A percentile compares a stretch with the other conserved stretches of the same genome.
Conservation (phyloP, 108 stramenopile genomes). For the Nitzschia inconspicua region DNA sequence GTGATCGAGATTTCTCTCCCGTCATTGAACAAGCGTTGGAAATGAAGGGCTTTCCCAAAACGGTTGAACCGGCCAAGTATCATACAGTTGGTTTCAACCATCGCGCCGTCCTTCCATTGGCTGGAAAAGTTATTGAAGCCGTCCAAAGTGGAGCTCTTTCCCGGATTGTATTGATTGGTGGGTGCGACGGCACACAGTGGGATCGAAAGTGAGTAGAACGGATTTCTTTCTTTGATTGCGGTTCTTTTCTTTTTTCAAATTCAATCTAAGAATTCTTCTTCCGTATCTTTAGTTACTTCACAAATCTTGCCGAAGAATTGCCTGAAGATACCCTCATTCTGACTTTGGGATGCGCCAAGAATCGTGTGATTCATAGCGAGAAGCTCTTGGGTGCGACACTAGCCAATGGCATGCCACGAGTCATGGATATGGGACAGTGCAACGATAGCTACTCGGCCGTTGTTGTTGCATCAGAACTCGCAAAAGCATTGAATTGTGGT, state of each 20-base stretch:
- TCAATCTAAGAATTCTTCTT: not conserved
- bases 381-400: conserved; percentile 49
- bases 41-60: conserved; percentile 61
- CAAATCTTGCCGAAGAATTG: conserved; percentile 65
- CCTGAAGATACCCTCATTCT: conserved; percentile 70
- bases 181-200: conserved; percentile 81
- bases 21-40: conserved; percentile 66
- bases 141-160: conserved; percentile 58
- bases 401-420: conserved; percentile 70
- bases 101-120: conserved; percentile 71
- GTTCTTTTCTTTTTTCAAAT: not conserved
- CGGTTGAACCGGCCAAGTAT: conserved; percentile 53
- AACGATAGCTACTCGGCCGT: conserved; percentile 82
- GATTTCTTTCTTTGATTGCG: not conserved
- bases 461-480: conserved; percentile 77
- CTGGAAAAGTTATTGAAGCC: conserved; percentile 66
- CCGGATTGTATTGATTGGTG: conserved; percentile 80
- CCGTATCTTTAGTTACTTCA: conserved; percentile 53
- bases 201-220: conserved; percentile 36
- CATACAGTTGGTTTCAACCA: conserved; percentile 82
- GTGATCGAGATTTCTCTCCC: conserved; percentile 63
- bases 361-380: conserved; percentile 55
- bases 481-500: conserved; percentile 62
- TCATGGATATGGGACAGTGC: conserved; percentile 88
- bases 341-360: conserved; percentile 85